Evolutionary conservation across 2,329 filamentous ascomycete genomes (phyloP).

Genomic region (Ceratocystis eucalypticola): DNA sequence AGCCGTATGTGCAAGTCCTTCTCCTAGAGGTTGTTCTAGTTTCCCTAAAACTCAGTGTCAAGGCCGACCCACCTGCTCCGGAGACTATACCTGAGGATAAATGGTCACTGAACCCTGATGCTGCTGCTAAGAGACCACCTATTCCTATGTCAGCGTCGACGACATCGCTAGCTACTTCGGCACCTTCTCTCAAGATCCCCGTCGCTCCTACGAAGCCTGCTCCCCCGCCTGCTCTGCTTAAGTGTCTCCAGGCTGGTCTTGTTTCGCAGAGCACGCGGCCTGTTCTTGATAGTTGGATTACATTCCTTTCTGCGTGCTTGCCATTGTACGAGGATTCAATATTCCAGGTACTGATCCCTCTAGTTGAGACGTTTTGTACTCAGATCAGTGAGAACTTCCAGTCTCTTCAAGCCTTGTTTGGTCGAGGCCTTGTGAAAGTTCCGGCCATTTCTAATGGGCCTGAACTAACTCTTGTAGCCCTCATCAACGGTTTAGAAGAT

Average conservation of each 20-base stretch:
- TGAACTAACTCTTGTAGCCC: constrained; percentile 63
- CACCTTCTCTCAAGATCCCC: constrained; percentile 1
- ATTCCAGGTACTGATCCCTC: constrained; percentile 77
- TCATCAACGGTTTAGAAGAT: constrained; percentile 87
- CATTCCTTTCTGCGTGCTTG: constrained; percentile 68
- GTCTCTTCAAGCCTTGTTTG: constrained; percentile 53
- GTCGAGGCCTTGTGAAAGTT: constrained; percentile 24
- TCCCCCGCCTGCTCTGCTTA: constrained; percentile 60
- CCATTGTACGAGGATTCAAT: constrained; percentile 73
- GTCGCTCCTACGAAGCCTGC: constrained; percentile 26
- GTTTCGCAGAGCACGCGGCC: constrained; percentile 58
- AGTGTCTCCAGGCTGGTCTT: constrained; percentile 71
- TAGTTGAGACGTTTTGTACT: constrained; percentile 78
- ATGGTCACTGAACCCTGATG: background rate
- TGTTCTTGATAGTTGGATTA: constrained; percentile 83
- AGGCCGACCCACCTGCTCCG: constrained; percentile 34
- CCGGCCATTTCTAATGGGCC: constrained; percentile 28
- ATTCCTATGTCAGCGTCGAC: background rate
- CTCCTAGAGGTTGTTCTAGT: constrained; percentile 67
- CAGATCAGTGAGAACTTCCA: constrained; percentile 63
- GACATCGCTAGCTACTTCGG: background rate
- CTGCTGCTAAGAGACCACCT: background rate
- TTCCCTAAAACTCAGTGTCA: constrained; percentile 50
- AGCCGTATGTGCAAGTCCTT: constrained; percentile 60
- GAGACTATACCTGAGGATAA: constrained; percentile 43